These are phyloP conservation scores for Zhuliangozyma blackwelliae DNA, from an alignment of 1,139 yeast genomes.

Conservation along the genomic window DNA sequence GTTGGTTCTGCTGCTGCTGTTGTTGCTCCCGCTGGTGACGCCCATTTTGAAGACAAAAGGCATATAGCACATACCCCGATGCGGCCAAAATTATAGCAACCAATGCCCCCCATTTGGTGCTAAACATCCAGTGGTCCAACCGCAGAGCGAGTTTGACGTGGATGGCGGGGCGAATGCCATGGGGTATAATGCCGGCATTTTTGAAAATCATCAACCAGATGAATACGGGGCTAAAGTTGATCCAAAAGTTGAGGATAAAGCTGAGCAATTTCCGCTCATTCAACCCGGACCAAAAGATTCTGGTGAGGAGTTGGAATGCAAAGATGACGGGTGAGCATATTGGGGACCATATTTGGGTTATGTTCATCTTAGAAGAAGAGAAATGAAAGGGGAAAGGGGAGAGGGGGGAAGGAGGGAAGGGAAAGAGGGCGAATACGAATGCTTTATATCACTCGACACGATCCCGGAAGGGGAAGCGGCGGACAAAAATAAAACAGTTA, in stretches of 20 bases:
- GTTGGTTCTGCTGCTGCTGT: constrained; percentile 1
- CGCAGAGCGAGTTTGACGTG: constrained; percentile 44
- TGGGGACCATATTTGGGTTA: too few relatives aligned
- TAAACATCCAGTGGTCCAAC: constrained; percentile 36
- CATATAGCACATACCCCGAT: constrained; percentile 13
- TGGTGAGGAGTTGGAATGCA: constrained; percentile 14
- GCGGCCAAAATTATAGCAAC: constrained; percentile 11
- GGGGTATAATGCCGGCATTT: constrained; percentile 59
- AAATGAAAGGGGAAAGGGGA: too few relatives aligned
- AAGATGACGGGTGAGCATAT: constrained; percentile 13
- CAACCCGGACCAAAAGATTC: constrained; percentile 22
- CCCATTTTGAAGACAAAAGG: constrained; percentile 3
- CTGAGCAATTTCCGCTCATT: constrained; percentile 36
- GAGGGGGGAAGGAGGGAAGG: too few relatives aligned
- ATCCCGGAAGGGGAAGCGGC: too few relatives aligned
- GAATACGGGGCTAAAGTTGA: constrained; percentile 52
- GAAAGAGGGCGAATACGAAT: too few relatives aligned
- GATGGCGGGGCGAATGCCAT: constrained; percentile 50
- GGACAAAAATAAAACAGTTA: too few relatives aligned
- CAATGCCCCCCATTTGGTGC: constrained; percentile 12
- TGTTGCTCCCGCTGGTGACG: neutral
- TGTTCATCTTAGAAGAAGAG: too few relatives aligned
- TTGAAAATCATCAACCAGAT: constrained; percentile 58
- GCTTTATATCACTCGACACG: too few relatives aligned
- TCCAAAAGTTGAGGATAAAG: constrained; percentile 39